A percentile compares a stretch with the other conserved stretches of the same genome.
phyloP scores from a whole-genome alignment of 2,329 filamentous ascomycete species.

The Ophiocordyceps camponoti-floridani region DNA sequence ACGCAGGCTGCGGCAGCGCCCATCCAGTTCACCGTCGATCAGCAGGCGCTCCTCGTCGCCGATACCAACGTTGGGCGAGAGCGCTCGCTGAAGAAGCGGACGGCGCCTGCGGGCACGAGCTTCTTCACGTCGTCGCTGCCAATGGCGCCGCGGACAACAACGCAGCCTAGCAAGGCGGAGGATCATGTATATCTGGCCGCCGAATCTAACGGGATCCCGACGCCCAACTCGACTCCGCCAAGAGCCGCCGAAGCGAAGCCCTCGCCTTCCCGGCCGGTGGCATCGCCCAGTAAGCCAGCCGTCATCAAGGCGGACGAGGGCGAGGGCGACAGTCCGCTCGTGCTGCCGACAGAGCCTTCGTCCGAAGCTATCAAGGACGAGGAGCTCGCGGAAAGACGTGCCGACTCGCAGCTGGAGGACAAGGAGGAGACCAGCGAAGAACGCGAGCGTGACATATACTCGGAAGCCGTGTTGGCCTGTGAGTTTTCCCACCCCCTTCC shows the following conservation, averaged over 20 bases:
- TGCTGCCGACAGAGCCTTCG: constrained; percentile 54
- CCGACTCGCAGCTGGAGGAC: constrained; percentile 48
- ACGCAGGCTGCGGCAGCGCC: constrained; percentile 93
- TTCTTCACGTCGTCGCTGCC: constrained; percentile 41
- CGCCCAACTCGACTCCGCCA: constrained; percentile 49
- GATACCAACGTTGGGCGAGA: constrained; percentile 62
- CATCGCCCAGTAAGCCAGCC: constrained; percentile 42
- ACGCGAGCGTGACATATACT: constrained; percentile 85
- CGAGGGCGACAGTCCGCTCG: constrained; percentile 64
- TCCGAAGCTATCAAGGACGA: constrained; percentile 42
- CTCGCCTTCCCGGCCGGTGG: constrained; percentile 23
- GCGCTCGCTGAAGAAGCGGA: constrained; percentile 50
- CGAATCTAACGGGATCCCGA: constrained; percentile 43
- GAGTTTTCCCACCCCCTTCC: constrained; percentile 17
- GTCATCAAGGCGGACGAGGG: constrained; percentile 61
- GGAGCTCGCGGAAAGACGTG: constrained; percentile 34
- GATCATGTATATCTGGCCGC: constrained; percentile 19
- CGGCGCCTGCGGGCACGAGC: constrained; percentile 32
- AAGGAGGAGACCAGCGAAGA: constrained; percentile 51
- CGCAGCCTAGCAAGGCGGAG: constrained; percentile 36
- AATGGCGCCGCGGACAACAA: constrained; percentile 40
- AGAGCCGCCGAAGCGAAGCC: constrained; percentile 25
- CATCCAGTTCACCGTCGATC: constrained; percentile 98
- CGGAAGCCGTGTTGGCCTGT: constrained; percentile 79
- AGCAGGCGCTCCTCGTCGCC: constrained; percentile 76